phyloP scores from a whole-genome alignment of 371 early-diverging fungal species.

The Parasitella parasitica region DNA sequence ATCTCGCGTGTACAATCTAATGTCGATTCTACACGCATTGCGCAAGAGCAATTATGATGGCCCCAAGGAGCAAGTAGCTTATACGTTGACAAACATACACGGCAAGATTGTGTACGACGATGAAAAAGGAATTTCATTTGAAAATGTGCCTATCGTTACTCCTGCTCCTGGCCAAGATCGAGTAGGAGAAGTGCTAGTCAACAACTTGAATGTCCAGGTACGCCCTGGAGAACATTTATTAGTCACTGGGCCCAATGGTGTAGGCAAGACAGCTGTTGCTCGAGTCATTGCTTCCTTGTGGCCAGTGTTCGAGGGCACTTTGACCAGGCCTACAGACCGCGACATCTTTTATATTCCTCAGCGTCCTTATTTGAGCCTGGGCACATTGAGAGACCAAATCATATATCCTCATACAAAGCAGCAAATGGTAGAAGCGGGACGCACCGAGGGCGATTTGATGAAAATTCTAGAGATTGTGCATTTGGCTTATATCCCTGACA shows the following conservation, averaged over 20 bases:
- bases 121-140: slow-evolving; percentile 53
- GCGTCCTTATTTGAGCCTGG: slow-evolving; percentile 85
- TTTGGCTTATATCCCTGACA: slow-evolving; percentile 70
- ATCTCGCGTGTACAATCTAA: slow-evolving; percentile 75
- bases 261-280: slow-evolving; percentile 80
- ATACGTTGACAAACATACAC: slow-evolving; percentile 53
- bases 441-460: slow-evolving; percentile 77
- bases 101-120: slow-evolving; percentile 46
- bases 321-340: slow-evolving; percentile 62
- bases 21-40: slow-evolving; percentile 68
- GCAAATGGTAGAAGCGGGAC: slow-evolving; percentile 72
- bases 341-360: slow-evolving; percentile 89
- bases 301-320: slow-evolving; percentile 79
- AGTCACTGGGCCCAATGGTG: slow-evolving; percentile 82
- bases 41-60: slow-evolving; percentile 49
- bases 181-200: slow-evolving; percentile 69
- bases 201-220: slow-evolving; percentile 59
- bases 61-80: slow-evolving; percentile 19
- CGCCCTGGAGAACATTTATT: slow-evolving; percentile 67
- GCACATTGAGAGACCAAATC: slow-evolving; percentile 82
- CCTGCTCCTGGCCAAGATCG: slow-evolving; percentile 63
- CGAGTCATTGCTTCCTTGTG: slow-evolving; percentile 86
- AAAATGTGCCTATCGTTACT: slow-evolving; percentile 67
- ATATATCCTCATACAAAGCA: slow-evolving; percentile 86
- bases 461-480: slow-evolving; percentile 72